These are phyloP conservation scores for Salinomyces thailandicus DNA, from an alignment of 2,329 filamentous ascomycete species.

Conservation along the genomic window DNA sequence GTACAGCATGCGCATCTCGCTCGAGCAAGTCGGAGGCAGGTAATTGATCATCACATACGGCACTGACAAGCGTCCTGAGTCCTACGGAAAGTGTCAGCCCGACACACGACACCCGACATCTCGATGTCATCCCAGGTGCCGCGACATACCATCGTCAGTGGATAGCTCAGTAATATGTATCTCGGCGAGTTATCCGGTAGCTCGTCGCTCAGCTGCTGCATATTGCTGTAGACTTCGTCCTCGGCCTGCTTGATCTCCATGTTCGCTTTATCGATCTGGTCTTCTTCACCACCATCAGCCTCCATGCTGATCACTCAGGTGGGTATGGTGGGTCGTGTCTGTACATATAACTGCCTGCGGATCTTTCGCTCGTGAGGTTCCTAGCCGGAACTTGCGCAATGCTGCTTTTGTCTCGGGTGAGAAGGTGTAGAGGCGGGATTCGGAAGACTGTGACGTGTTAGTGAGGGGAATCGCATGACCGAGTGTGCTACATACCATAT, in stretches of 20 bases:
- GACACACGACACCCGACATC: neutral
- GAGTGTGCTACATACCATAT: neutral
- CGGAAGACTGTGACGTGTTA: constrained; percentile 46
- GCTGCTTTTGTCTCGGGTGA: constrained; percentile 80
- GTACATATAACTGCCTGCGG: constrained; percentile 92
- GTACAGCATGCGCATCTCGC: constrained; percentile 82
- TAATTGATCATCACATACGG: constrained; percentile 95
- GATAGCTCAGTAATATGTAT: constrained; percentile 84
- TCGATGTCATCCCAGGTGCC: neutral
- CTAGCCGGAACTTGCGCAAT: constrained; percentile 86
- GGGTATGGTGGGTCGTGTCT: constrained; percentile 26
- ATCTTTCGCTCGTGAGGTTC: constrained; percentile 74
- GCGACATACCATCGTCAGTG: constrained; percentile 63
- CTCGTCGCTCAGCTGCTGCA: constrained; percentile 75
- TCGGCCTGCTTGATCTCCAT: constrained; percentile 81
- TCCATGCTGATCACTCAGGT: neutral
- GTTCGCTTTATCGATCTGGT: constrained; percentile 80
- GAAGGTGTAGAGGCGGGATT: constrained; percentile 86
- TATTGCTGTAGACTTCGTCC: constrained; percentile 67
- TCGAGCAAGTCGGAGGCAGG: constrained; percentile 83
- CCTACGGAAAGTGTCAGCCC: constrained; percentile 35
- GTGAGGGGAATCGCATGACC: neutral
- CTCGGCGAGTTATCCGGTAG: constrained; percentile 86
- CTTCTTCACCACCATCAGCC: constrained; percentile 37
- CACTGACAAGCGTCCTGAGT: constrained; percentile 72